Percentiles rank a stretch among this genome's conserved stretches.
phyloP scores from a whole-genome alignment of 805 yeast species.

The Kodamaea jinghongensis region DNA sequence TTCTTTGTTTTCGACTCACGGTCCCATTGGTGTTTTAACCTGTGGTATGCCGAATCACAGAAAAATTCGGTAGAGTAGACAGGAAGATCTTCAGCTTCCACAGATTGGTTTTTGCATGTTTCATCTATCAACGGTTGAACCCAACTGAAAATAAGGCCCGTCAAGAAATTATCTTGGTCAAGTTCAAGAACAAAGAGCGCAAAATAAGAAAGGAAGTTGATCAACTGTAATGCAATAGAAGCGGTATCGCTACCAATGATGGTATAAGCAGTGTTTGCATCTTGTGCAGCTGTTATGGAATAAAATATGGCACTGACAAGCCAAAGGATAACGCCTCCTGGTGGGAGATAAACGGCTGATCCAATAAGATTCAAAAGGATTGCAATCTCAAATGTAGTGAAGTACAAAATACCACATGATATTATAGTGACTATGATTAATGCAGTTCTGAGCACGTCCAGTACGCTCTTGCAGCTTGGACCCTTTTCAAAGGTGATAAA shows the following conservation, averaged over 20 bases:
- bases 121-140: slow-evolving; percentile 24
- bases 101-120: slow-evolving; percentile 20
- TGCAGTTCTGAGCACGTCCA: slow-evolving; percentile 1
- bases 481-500: too few relatives aligned
- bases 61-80: slow-evolving; percentile 1
- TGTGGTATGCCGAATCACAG: slow-evolving; percentile 15
- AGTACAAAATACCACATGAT: neutral
- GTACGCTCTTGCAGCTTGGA: too few relatives aligned
- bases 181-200: neutral
- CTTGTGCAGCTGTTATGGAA: too few relatives aligned
- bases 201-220: neutral
- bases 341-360: neutral
- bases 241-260: too few relatives aligned
- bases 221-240: too few relatives aligned
- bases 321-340: too few relatives aligned
- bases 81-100: slow-evolving; percentile 18
- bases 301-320: too few relatives aligned
- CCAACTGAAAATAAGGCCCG: slow-evolving; percentile 24
- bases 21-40: slow-evolving; percentile 25
- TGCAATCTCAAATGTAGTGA: neutral
- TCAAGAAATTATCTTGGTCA: slow-evolving; percentile 18
- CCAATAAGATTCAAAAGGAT: slow-evolving; percentile 1
- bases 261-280: too few relatives aligned
- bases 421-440: slow-evolving; percentile 7
- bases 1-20: slow-evolving; percentile 12